Evolutionary conservation across 495 filamentous ascomycete species (phyloP), one percentile per base, ranked within the genome.

Genomic region (Penicilliopsis zonata): DNA sequence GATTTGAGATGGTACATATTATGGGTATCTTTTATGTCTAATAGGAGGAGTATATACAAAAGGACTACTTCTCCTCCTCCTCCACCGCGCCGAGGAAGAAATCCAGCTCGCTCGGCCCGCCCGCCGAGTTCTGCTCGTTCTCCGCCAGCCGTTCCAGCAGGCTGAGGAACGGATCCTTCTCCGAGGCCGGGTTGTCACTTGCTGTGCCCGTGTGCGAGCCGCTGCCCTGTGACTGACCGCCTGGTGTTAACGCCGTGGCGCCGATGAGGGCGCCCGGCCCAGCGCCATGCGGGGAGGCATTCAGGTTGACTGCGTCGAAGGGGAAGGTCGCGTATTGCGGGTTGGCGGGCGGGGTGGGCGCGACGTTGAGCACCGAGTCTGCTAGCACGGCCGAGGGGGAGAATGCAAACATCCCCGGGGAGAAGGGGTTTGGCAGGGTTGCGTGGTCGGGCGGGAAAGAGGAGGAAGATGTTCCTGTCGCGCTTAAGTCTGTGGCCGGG

Each of bases 141-240:
- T 86, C 80, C 0, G 81, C 80, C 35, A 88, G 54, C 57, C 86
- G 82, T 47, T 88, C 82, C 21, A 88, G 59, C 28, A 88, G 47
- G 37, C 74, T 81, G 17, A 88, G 45, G 42, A 88, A 88, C 2
- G 82, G 82, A 46, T 88, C 82, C 34, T 80, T 84, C 36, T 86
- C 82, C 2, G 49, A 25, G n/a, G 36, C 33, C 2, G 41, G 42
- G 2, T 36, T 38, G 9, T 53, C 52, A 15, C 50, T 52, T 1
- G 43, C 38, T 8, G 35, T 41, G 13, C 34, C 43, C 14, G 50
- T 47, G 24, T 60, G 57, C 4, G 53, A 52, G 9, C 46, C 48
- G 18, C 49, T 53, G 5, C 53, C 46, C 25, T 63, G 59, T 5
- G 52, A 58, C 24, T 56, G 56, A 3, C 46, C 50, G 18, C 55